These are phyloP conservation scores for Rutstroemia sp. DNA, from an alignment of 2,329 filamentous ascomycete species.

Conservation along the genomic window DNA sequence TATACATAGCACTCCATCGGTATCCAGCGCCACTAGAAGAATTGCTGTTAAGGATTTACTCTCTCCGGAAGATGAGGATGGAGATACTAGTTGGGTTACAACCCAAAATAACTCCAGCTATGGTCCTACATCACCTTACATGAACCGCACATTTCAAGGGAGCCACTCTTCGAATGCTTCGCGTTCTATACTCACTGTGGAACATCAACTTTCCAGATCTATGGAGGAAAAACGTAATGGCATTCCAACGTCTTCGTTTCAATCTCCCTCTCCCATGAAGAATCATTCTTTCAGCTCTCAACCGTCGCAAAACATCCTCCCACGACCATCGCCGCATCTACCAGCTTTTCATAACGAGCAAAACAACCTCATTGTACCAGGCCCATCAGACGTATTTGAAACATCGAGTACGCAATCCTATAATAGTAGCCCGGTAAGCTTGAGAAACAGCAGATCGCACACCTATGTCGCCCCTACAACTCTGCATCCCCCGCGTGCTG, in stretches of 20 bases:
- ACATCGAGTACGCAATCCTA: background rate
- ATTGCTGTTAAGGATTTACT: background rate
- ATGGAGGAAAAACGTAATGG: background rate
- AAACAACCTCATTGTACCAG: background rate
- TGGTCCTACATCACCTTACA: background rate
- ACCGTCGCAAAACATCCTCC: background rate
- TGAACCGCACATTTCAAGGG: background rate
- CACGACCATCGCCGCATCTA: background rate
- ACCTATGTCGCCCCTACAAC: background rate
- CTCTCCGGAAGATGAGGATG: background rate
- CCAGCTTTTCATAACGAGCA: background rate
- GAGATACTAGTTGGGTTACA: slow-evolving; percentile 7
- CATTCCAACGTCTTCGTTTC: background rate
- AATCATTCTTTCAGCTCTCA: background rate
- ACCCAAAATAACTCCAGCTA: slow-evolving; percentile 1
- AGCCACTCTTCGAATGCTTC: too few relatives aligned
- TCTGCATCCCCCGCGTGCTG: background rate
- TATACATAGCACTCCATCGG: background rate
- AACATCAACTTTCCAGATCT: too few relatives aligned
- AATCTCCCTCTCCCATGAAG: background rate
- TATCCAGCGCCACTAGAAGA: background rate
- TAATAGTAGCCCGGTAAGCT: background rate
- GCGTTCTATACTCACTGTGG: too few relatives aligned
- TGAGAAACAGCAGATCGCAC: background rate
- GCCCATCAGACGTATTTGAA: background rate